Evolutionary conservation across 805 yeast genomes (phyloP).

Genomic region (Maudiozyma barnettii): DNA sequence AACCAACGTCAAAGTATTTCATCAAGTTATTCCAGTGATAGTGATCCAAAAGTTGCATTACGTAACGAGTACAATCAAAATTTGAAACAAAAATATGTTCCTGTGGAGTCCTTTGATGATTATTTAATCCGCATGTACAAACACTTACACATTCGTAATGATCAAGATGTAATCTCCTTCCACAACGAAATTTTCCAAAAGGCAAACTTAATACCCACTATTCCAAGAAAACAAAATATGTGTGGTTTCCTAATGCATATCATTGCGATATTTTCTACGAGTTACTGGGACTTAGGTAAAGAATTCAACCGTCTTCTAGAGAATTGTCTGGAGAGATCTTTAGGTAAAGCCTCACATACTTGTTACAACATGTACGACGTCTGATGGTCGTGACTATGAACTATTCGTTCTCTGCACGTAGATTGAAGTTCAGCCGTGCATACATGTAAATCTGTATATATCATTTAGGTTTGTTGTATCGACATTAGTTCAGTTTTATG

Average conservation of each 20-base stretch:
- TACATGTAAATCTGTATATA: no score
- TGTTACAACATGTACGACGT: conserved; percentile 44
- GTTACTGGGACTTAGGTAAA: conserved; percentile 48
- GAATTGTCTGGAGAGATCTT: conserved; percentile 46
- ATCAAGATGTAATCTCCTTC: conserved; percentile 28
- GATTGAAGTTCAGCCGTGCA: no score
- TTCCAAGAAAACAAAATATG: conserved; percentile 38
- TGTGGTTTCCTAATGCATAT: conserved; percentile 47
- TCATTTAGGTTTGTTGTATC: no score
- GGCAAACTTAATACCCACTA: conserved; percentile 33
- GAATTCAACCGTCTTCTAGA: conserved; percentile 46
- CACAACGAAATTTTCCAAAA: conserved; percentile 36
- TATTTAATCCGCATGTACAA: conserved; percentile 42
- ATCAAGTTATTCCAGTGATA: neutral
- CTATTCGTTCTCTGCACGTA: no score
- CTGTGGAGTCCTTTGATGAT: conserved; percentile 40
- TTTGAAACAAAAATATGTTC: conserved; percentile 15
- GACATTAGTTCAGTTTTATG: no score
- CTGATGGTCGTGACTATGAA: no score
- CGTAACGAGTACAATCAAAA: conserved; percentile 1
- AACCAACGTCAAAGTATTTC: neutral
- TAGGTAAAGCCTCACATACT: conserved; percentile 39
- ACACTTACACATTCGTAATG: conserved; percentile 25
- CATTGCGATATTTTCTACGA: conserved; percentile 31
- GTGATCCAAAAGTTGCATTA: neutral